These are phyloP conservation scores for Silene vulgaris DNA, from an alignment of 179 eudicot genomes.

Conservation along the genomic window DNA sequence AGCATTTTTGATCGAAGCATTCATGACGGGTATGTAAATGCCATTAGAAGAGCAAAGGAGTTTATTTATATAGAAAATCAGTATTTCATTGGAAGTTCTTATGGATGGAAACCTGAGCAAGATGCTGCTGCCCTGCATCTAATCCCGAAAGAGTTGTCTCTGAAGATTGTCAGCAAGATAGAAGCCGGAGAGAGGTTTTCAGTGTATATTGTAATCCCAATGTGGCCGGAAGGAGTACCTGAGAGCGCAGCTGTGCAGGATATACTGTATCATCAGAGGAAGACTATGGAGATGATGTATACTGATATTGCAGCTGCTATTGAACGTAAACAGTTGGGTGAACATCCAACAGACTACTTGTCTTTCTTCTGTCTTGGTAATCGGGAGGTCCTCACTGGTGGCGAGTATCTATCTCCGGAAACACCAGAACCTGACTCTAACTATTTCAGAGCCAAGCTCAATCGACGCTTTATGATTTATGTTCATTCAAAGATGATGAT, in stretches of 20 bases:
- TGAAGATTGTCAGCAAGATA: conserved; percentile 33
- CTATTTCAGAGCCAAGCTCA: conserved; percentile 51
- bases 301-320: conserved; percentile 43
- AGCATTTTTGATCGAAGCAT: conserved; percentile 55
- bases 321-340: too few species aligned
- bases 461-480: conserved; percentile 77
- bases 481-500: conserved; percentile 90
- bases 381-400: conserved; percentile 34
- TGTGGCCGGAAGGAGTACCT: conserved; percentile 73
- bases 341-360: too few species aligned
- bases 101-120: conserved; percentile 38
- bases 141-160: conserved; percentile 47
- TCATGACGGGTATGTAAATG: conserved; percentile 64
- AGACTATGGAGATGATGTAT: conserved; percentile 68
- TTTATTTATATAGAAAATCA: conserved; percentile 70
- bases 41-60: conserved; percentile 57
- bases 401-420: conserved; percentile 42
- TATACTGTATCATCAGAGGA: conserved; percentile 54
- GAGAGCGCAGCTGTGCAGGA: conserved; percentile 52
- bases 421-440: conserved; percentile 47
- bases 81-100: conserved; percentile 49
- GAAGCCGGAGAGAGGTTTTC: conserved; percentile 43
- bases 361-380: conserved; percentile 20
- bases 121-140: conserved; percentile 48
- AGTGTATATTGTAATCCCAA: conserved; percentile 54